These are phyloP conservation scores for Psidium friedrichsthalianum DNA, from an alignment of 345 rosid genomes.

Conservation along the genomic window DNA sequence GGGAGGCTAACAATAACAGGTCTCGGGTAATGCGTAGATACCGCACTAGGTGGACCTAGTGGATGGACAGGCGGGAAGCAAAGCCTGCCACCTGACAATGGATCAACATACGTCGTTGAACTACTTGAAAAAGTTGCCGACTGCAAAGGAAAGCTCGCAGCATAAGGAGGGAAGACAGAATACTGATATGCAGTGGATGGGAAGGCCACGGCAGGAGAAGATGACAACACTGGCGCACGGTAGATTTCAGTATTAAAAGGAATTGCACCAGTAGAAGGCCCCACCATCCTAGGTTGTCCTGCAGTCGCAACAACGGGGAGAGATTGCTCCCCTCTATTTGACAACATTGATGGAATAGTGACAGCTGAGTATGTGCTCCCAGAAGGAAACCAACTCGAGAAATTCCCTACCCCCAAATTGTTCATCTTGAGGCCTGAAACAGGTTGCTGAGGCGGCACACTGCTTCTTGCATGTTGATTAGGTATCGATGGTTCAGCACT, in stretches of 20 bases:
- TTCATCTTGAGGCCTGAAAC: slow-evolving; percentile 39
- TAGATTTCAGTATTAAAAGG: slow-evolving; percentile 49
- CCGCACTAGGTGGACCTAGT: slow-evolving; percentile 38
- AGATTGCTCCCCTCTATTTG: slow-evolving; percentile 63
- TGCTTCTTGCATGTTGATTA: slow-evolving; percentile 32
- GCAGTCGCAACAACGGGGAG: slow-evolving; percentile 41
- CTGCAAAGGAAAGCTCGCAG: slow-evolving; percentile 44
- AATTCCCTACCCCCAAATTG: slow-evolving; percentile 37
- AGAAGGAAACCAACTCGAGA: slow-evolving; percentile 60
- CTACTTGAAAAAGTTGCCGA: slow-evolving; percentile 56
- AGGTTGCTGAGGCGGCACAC: slow-evolving; percentile 35
- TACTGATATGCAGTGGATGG: slow-evolving; percentile 61
- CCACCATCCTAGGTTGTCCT: slow-evolving; percentile 58
- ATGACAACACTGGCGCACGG: slow-evolving; percentile 58
- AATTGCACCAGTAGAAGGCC: slow-evolving; percentile 39
- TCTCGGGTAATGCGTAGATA: slow-evolving; percentile 47
- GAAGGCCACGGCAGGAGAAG: slow-evolving; percentile 71
- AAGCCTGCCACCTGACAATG: slow-evolving; percentile 52
- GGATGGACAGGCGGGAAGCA: slow-evolving; percentile 53
- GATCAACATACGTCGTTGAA: slow-evolving; percentile 57
- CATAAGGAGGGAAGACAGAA: slow-evolving; percentile 48
- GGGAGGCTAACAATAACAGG: slow-evolving; percentile 57
- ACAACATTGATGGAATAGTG: slow-evolving; percentile 42
- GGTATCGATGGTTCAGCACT: slow-evolving; percentile 35
- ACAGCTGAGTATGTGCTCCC: slow-evolving; percentile 46